These are phyloP conservation scores for Pythium angustatum DNA, from an alignment of 352 stramenopile genomes.

Conservation along the genomic window DNA sequence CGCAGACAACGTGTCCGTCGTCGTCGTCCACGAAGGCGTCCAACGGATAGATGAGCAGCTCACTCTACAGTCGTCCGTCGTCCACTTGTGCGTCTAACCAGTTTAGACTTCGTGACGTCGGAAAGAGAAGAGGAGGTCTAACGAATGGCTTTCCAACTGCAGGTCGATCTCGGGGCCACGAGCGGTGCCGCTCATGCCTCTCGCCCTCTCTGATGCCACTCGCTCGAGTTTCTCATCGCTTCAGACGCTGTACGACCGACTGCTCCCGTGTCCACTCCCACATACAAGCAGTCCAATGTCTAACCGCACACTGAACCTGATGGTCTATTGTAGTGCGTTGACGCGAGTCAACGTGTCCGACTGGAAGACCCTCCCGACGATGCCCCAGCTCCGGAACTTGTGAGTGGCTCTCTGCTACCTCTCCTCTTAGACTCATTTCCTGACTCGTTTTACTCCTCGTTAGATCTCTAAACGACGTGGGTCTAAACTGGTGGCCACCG, in stretches of 20 bases:
- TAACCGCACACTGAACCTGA: too few species aligned
- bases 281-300: too few species aligned
- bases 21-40: conserved; percentile 5
- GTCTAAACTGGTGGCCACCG: conserved; percentile 6
- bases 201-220: conserved; percentile 9
- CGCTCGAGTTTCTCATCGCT: conserved; percentile 6
- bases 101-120: background rate
- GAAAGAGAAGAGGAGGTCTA: background rate
- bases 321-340: conserved; percentile 15
- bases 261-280: too few species aligned
- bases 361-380: conserved; percentile 14
- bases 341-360: conserved; percentile 6
- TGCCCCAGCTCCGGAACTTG: conserved; percentile 20
- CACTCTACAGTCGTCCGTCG: background rate
- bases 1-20: background rate
- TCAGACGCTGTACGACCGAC: background rate
- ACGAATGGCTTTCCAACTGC: background rate
- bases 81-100: conserved; percentile 2
- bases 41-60: conserved; percentile 11
- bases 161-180: conserved; percentile 10
- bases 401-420: background rate
- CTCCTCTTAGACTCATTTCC: too few species aligned
- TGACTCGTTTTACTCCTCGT: background rate
- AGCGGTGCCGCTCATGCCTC: background rate
- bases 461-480: conserved; percentile 11